Base-by-base conservation (phyloP, 371 early-diverging fungal genomes). In the Smittium culicis region DNA sequence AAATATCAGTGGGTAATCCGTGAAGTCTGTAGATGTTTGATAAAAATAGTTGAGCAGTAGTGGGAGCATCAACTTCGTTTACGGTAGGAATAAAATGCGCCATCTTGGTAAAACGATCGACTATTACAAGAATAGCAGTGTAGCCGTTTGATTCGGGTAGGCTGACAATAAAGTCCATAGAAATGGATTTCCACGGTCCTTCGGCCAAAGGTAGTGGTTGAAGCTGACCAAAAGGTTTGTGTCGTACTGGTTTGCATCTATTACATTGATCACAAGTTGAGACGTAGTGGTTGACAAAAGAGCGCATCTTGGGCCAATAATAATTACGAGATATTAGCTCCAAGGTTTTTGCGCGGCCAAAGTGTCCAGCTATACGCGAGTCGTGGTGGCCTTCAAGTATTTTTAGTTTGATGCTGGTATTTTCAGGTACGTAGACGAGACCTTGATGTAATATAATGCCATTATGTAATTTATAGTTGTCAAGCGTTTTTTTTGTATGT, bases 291-390 rank as follows among this genome's bases (percentile, higher is more conserved):
- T 73, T 67, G 16, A 80, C 68, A 45, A 68, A 72, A 35, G 66
- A 63, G 0, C 75, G 59, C 63, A 85, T 71, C 1, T 69, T 59
- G 14, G 80, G 76, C 80, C 84, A 85, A 55, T 69, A 76, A 63
- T 70, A 83, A 8, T 77, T 65, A 11, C 73, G 31, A 14, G 66
- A 55, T n/a, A 78, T 32, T 14, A 72, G 59, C 35, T 72, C 74
- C 32, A 65, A 31, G 11, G 73, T 78, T 63, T 77, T 80, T 1
- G 72, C 70, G 29, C 62, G 67, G 3, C 81, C 83, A 60, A 76
- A 76, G 64, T 85, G 82, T 14, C 83, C 81, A 1, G 80, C 73
- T 14, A 71, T 59, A 24, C 71, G 69, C 0, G 72, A 59, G 64
- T 82, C 80, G 66, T 83, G 81, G 29, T 63, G 33, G 2, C 11